phyloP scores from a whole-genome alignment of 2,329 filamentous ascomycete genomes.

The Alternaria sp. region DNA sequence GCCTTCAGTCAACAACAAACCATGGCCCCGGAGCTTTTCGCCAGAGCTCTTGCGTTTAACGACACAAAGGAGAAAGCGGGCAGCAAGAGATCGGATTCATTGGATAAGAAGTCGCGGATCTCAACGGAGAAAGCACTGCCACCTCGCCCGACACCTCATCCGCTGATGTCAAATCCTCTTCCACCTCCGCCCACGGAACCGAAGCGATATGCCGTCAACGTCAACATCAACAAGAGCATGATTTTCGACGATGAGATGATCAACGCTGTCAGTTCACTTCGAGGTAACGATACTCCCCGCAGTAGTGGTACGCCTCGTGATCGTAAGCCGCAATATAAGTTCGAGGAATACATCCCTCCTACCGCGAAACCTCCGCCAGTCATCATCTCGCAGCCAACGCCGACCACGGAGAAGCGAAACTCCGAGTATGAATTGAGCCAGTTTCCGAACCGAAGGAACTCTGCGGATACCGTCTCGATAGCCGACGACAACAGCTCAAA shows the following conservation, averaged over 20 bases:
- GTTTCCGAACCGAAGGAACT: slow-evolving; percentile 19
- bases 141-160: slow-evolving; percentile 20
- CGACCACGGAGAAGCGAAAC: slow-evolving; percentile 14
- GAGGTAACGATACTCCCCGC: slow-evolving; percentile 20
- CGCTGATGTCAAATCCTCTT: slow-evolving; percentile 24
- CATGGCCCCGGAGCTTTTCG: slow-evolving; percentile 24
- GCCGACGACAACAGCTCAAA: slow-evolving; percentile 15
- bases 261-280: slow-evolving; percentile 24
- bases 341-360: slow-evolving; percentile 36
- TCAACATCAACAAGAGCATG: slow-evolving; percentile 43
- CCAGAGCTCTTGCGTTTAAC: slow-evolving; percentile 15
- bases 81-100: slow-evolving; percentile 7
- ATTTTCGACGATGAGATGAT: slow-evolving; percentile 38
- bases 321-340: slow-evolving; percentile 31
- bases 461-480: slow-evolving; percentile 10
- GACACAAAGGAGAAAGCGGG: slow-evolving; percentile 18
- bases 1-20: slow-evolving; percentile 20
- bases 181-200: slow-evolving; percentile 27
- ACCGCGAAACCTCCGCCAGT: slow-evolving; percentile 15
- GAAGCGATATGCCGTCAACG: slow-evolving; percentile 34
- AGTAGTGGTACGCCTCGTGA: slow-evolving; percentile 24
- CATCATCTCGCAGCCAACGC: slow-evolving; percentile 12
- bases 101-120: slow-evolving; percentile 4
- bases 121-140: slow-evolving; percentile 24
- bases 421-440: slow-evolving; percentile 33